Conservation (phyloP, 2,329 filamentous ascomycete species). For the Fusarium beomiforme region DNA sequence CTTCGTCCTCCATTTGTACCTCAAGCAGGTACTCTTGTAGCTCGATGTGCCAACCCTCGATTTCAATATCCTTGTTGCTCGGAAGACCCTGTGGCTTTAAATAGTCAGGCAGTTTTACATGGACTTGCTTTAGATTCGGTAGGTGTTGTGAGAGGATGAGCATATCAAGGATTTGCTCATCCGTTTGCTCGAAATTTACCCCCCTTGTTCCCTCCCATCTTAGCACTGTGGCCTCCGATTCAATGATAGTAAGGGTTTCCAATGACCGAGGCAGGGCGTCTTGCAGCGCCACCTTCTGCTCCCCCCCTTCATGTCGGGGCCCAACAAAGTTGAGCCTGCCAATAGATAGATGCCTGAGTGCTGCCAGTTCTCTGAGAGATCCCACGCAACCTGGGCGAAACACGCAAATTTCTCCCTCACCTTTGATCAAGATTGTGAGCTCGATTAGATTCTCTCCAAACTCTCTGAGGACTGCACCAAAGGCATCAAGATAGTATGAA, state of each 20-base stretch:
- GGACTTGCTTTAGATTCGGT: neutral
- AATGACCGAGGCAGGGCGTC: neutral
- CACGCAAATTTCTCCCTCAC: no score
- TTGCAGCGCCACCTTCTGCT: neutral
- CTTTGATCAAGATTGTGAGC: neutral
- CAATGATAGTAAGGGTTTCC: neutral
- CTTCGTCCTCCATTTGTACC: no score
- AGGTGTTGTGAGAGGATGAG: neutral
- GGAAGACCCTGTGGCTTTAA: neutral
- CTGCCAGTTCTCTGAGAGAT: neutral
- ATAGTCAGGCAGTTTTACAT: neutral
- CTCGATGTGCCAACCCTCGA: neutral
- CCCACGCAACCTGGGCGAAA: no score
- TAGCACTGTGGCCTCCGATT: neutral
- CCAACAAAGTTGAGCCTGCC: neutral
- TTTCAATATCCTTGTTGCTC: no score
- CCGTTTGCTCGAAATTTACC: neutral
- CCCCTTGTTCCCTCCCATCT: neutral
- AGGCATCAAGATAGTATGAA: neutral
- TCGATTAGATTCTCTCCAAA: neutral
- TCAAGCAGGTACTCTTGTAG: no score
- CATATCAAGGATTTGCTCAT: neutral
- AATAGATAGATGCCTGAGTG: neutral
- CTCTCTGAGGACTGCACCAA: neutral
- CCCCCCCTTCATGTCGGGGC: neutral